Evolutionary conservation across 169 alveolate species (phyloP), one percentile per base, ranked within the genome.

Genomic region (Plasmodium billcollinsi): DNA sequence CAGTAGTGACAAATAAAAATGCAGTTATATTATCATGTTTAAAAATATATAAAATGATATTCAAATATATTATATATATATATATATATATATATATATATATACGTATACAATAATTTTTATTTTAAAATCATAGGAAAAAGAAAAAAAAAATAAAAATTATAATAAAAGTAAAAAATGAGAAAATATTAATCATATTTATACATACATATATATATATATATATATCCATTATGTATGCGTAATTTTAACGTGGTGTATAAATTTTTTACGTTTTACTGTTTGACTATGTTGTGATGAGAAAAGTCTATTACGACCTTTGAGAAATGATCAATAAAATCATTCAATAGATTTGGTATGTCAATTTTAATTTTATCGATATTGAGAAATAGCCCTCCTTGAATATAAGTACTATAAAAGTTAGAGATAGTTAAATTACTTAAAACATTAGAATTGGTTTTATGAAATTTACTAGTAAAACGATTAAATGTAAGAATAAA

Each of bases 291-390:
- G 6, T 67, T 67, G 3, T 43, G 65, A 67, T 20, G 14, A 56
- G 92, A 70, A 72, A 71, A 86, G 45, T 86, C 92, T 21, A 86
- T 62, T 11, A 71, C 71, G 21, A 73, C 88, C 24, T 45, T 71
- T 29, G 92, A 70, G 24, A 86, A 86, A 33, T 86, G 67, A 7
- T 33, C 62, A 24, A 86, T 86, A 50, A 86, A 71, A 15, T 86
- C 88, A 26, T 71, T 18, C 39, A 43, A 86, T 43, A 71, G 18
- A 15, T 86, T 14, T n/a, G 65, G 50, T 39, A 24, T 62, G 24
- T 71, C 58, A 3, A 58, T 49, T 61, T 86, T 58, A 18, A 86
- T 29, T 18, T 72, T 59, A 54, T 70, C 86, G 12, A 72, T 8
- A 20, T 71, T 74, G 2, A 86, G 67, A 20, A 72, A 86, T 50